Conservation (phyloP, 345 rosid genomes). For the Populus tremula region DNA sequence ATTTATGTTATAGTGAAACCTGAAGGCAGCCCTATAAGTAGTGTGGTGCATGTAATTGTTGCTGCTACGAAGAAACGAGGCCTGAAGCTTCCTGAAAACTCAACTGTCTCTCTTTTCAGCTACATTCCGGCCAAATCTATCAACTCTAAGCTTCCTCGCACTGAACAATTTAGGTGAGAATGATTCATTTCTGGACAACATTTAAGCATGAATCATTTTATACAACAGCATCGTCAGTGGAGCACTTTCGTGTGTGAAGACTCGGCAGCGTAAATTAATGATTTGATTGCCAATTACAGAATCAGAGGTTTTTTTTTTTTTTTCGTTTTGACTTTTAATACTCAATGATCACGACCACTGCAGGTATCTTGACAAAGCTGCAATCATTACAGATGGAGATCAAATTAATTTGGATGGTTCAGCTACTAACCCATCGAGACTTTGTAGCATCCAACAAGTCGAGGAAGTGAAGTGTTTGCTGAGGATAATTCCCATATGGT, state of each 20-base stretch:
- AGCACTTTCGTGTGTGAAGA: not conserved
- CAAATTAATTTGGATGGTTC: constrained; percentile 48
- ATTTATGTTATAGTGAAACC: constrained; percentile 40
- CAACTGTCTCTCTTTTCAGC: constrained; percentile 18
- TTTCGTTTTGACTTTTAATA: too few relatives aligned
- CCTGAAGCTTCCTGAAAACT: constrained; percentile 15
- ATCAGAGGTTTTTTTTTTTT: not conserved
- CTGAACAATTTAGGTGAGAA: constrained; percentile 32
- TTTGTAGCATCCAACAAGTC: constrained; percentile 65
- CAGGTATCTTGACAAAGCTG: constrained; percentile 65
- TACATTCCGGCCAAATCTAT: constrained; percentile 18
- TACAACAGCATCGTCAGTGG: not conserved
- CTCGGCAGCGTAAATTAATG: not conserved
- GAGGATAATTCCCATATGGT: constrained; percentile 61
- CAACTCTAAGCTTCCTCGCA: constrained; percentile 29
- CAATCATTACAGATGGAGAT: constrained; percentile 41
- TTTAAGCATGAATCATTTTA: not conserved
- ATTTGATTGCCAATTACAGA: not conserved
- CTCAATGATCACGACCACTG: not conserved
- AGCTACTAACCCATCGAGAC: constrained; percentile 51
- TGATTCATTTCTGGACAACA: not conserved
- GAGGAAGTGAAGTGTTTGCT: constrained; percentile 62
- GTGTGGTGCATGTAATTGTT: constrained; percentile 31
- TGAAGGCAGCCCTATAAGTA: constrained; percentile 39
- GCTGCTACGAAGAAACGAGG: constrained; percentile 28